Conservation (phyloP, 1,284 basidiomycete species). For the Cutaneotrichosporon cyanovorans region DNA sequence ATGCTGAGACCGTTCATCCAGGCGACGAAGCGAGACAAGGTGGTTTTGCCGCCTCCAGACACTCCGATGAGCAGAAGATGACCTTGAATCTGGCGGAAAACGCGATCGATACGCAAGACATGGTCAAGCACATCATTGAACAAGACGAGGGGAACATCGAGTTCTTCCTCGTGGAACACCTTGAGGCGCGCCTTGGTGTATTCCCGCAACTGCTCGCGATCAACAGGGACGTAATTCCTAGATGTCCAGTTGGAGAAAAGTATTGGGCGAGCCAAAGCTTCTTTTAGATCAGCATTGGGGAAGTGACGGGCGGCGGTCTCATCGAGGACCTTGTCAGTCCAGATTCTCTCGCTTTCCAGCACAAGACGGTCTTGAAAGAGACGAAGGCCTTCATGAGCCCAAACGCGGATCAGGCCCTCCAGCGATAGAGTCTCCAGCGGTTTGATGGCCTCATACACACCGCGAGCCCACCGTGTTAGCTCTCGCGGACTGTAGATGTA, state of each 20-base stretch:
- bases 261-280: constrained; percentile 80
- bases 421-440: constrained; percentile 83
- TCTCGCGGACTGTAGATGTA: constrained; percentile 99
- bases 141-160: constrained; percentile 95
- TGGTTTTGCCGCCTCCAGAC: constrained; percentile 97
- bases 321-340: constrained; percentile 94
- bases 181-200: constrained; percentile 93
- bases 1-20: constrained; percentile 99
- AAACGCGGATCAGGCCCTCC: constrained; percentile 91
- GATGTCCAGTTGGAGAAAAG: constrained; percentile 99
- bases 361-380: constrained; percentile 98
- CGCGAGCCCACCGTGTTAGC: constrained; percentile 94
- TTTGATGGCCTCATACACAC: constrained; percentile 92
- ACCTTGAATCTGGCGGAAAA: constrained; percentile 97
- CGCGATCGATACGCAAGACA: constrained; percentile 92
- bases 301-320: constrained; percentile 77
- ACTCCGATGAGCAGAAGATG: constrained; percentile 95
- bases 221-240: constrained; percentile 92
- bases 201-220: constrained; percentile 84
- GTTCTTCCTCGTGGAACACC: constrained; percentile 94
- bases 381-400: constrained; percentile 96
- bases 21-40: constrained; percentile 93
- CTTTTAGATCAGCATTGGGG: constrained; percentile 78
- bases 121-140: constrained; percentile 99
- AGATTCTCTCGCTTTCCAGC: constrained; percentile 76